Conservation (phyloP, 805 yeast genomes). For the Teunomyces tritomae region DNA sequence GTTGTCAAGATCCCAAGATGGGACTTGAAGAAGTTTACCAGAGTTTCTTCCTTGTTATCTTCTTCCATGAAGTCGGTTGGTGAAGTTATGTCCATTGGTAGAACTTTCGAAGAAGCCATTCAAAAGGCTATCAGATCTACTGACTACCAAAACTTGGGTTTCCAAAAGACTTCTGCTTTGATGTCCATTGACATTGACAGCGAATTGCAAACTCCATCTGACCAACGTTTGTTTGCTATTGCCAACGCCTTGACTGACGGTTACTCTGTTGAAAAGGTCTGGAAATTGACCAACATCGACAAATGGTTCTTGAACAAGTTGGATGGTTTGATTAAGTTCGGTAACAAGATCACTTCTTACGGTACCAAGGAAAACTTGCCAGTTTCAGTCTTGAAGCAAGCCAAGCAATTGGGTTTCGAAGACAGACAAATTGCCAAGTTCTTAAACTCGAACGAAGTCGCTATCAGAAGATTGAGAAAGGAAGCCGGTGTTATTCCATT, state of each 20-base stretch:
- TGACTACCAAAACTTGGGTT: conserved; percentile 94
- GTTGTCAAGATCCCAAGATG: conserved; percentile 98
- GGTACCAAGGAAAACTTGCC: conserved; percentile 65
- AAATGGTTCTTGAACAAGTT: conserved; percentile 94
- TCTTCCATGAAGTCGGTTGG: conserved; percentile 98
- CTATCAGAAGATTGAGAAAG: conserved; percentile 83
- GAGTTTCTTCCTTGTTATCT: conserved; percentile 83
- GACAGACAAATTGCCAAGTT: conserved; percentile 94
- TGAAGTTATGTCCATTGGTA: conserved; percentile 97
- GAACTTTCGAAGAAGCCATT: conserved; percentile 96
- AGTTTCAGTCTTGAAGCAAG: conserved; percentile 62
- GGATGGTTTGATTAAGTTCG: conserved; percentile 69
- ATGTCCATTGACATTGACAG: conserved; percentile 90
- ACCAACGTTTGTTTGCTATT: conserved; percentile 91
- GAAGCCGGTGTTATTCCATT: conserved; percentile 86
- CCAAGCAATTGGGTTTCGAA: conserved; percentile 95
- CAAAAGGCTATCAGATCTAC: conserved; percentile 97
- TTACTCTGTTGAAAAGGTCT: conserved; percentile 87
- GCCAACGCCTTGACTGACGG: conserved; percentile 91
- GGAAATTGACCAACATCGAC: conserved; percentile 89
- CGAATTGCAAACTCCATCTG: conserved; percentile 96
- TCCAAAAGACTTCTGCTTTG: conserved; percentile 77
- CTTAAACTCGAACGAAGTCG: conserved; percentile 85
- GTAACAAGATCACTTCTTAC: conserved; percentile 55
- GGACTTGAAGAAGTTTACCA: conserved; percentile 94